These are phyloP conservation scores for Arabidopsis suecica DNA, from an alignment of 345 rosid genomes.

Conservation along the genomic window DNA sequence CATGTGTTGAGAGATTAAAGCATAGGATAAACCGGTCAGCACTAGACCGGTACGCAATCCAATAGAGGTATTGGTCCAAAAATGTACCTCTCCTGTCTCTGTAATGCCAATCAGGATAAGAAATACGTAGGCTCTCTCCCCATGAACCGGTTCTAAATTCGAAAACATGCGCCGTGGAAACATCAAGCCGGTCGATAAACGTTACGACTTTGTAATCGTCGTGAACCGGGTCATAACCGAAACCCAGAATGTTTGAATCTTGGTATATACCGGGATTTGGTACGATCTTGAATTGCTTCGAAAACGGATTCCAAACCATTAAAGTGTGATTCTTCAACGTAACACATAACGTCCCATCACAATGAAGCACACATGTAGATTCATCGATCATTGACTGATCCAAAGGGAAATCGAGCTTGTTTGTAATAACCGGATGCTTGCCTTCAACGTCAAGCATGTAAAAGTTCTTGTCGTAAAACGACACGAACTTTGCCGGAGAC, in stretches of 20 bases:
- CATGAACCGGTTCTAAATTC: conserved; percentile 35
- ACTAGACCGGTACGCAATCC: conserved; percentile 43
- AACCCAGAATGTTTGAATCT: conserved; percentile 36
- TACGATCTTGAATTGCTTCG: conserved; percentile 35
- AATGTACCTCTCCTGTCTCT: conserved; percentile 35
- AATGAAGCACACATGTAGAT: conserved; percentile 37
- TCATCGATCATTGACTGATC: conserved; percentile 37
- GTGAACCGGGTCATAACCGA: conserved; percentile 36
- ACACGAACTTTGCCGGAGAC: conserved; percentile 20
- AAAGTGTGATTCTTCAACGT: conserved; percentile 37
- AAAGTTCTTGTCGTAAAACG: conserved; percentile 30
- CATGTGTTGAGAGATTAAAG: conserved; percentile 34
- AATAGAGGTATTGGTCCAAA: conserved; percentile 30
- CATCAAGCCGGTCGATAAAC: conserved; percentile 30
- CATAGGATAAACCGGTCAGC: conserved; percentile 36
- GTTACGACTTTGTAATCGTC: conserved; percentile 41
- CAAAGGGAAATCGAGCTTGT: conserved; percentile 31
- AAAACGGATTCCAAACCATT: conserved; percentile 40
- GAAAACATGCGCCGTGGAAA: conserved; percentile 25
- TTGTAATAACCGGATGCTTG: not conserved
- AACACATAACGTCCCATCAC: conserved; percentile 42
- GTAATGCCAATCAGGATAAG: conserved; percentile 42
- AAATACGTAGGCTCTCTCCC: conserved; percentile 21
- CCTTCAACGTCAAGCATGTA: conserved; percentile 42
- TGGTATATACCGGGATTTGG: conserved; percentile 37